Evolutionary conservation across 176 grass and related monocot species (phyloP).

Genomic region (Tillandsia leiboldiana): DNA sequence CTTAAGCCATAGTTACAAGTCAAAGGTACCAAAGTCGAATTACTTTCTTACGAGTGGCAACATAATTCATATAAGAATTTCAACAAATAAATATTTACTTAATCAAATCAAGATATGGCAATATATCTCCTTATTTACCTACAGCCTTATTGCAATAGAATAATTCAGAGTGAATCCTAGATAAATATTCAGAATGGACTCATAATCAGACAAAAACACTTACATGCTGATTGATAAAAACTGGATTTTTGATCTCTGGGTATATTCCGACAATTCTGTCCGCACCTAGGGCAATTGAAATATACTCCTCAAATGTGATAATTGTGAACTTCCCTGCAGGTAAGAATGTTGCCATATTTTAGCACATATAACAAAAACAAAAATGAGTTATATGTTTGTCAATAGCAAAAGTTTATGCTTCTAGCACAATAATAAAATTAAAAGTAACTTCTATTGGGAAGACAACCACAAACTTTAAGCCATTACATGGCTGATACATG

Average conservation of each 20-base stretch:
- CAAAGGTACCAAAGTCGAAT: too few relatives aligned
- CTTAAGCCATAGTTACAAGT: too few relatives aligned
- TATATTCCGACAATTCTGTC: conserved; percentile 88
- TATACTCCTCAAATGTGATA: conserved; percentile 96
- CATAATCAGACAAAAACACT: conserved; percentile 8
- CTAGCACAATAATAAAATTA: not conserved
- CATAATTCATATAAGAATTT: too few relatives aligned
- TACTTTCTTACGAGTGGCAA: too few relatives aligned
- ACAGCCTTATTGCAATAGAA: not conserved
- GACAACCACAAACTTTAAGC: conserved; percentile 4
- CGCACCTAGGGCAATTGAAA: conserved; percentile 70
- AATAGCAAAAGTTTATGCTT: conserved; percentile 6
- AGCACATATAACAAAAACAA: not conserved
- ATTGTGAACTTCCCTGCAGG: conserved; percentile 58
- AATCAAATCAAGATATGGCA: too few relatives aligned
- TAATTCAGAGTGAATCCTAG: not conserved
- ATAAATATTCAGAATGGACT: not conserved
- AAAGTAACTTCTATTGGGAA: conserved; percentile 5
- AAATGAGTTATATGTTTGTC: not conserved
- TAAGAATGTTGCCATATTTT: conserved; percentile 5
- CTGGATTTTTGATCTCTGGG: conserved; percentile 91
- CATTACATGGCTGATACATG: not conserved
- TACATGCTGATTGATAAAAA: conserved; percentile 95
- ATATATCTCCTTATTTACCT: too few relatives aligned
- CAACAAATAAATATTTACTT: too few relatives aligned